Conservation (phyloP, 805 yeast species). For the Schwanniomyces pseudopolymorphus region DNA sequence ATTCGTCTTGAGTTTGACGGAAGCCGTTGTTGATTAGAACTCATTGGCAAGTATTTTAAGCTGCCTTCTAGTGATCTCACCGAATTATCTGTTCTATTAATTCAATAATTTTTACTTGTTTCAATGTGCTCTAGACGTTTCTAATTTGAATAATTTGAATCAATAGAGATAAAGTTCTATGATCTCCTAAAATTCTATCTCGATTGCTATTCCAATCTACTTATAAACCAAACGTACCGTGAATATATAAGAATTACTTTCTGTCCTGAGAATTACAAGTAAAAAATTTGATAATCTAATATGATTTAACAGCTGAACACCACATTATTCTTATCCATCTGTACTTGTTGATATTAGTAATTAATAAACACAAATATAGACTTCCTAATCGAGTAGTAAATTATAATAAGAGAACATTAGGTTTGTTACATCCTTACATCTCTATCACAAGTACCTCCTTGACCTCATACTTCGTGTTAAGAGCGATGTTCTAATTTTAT, state of each 20-base stretch:
- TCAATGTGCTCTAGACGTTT: no score
- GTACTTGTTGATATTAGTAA: background rate
- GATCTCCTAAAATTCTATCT: no score
- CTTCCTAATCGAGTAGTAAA: background rate
- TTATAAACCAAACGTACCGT: background rate
- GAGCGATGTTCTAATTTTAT: background rate
- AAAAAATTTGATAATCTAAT: no score
- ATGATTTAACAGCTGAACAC: background rate
- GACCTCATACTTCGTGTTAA: background rate
- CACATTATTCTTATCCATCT: background rate
- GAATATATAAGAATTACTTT: background rate
- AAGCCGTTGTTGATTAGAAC: slow-evolving; percentile 5
- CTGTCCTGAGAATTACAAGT: background rate
- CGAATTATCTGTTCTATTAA: no score
- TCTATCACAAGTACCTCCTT: background rate
- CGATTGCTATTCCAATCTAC: no score
- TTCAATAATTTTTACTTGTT: no score
- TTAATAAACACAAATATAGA: background rate
- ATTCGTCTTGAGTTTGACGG: slow-evolving; percentile 8
- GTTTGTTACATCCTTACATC: background rate
- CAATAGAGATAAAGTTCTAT: no score
- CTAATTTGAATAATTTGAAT: no score
- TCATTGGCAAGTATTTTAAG: background rate
- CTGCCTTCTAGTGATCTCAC: no score
- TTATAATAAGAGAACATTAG: background rate